These are phyloP conservation scores for Fusarium illudens DNA, from an alignment of 2,329 filamentous ascomycete species.

Conservation along the genomic window DNA sequence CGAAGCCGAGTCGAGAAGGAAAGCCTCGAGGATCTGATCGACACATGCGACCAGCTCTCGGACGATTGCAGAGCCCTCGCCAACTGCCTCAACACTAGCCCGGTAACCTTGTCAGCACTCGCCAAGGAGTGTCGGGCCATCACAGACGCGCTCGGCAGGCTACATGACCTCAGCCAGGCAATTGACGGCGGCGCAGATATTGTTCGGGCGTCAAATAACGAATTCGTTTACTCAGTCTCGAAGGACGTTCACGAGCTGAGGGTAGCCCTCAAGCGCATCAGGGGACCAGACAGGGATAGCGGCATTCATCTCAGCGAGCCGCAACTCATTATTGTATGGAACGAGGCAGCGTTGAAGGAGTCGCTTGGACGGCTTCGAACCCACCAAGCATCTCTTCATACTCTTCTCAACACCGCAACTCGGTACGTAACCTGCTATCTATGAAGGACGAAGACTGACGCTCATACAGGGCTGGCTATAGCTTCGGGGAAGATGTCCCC, in stretches of 20 bases:
- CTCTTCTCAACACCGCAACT: constrained; percentile 41
- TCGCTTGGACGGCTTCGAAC: constrained; percentile 36
- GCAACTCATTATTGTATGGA: constrained; percentile 42
- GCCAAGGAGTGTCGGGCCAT: constrained; percentile 41
- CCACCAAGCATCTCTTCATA: constrained; percentile 42
- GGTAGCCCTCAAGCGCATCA: constrained; percentile 40
- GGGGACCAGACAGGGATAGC: constrained; percentile 39
- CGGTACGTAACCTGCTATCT: constrained; percentile 13
- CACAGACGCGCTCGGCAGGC: constrained; percentile 39
- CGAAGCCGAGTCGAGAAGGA: constrained; percentile 36
- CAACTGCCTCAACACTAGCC: constrained; percentile 42
- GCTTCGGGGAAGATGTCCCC: constrained; percentile 28
- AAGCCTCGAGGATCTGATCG: constrained; percentile 38
- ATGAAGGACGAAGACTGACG: constrained; percentile 14
- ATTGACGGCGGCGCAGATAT: constrained; percentile 29
- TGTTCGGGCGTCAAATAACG: constrained; percentile 39
- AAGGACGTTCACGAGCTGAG: constrained; percentile 40
- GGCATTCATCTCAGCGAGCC: constrained; percentile 40
- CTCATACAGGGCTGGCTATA: constrained; percentile 28
- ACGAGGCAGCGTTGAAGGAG: constrained; percentile 37
- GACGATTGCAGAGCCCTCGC: constrained; percentile 38
- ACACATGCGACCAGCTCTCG: constrained; percentile 39
- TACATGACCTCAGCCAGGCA: constrained; percentile 37
- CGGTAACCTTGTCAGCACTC: constrained; percentile 37
- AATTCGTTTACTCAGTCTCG: constrained; percentile 40